Conservation (phyloP, 2,329 filamentous ascomycete genomes). For the Aaosphaeria pasadenensis region DNA sequence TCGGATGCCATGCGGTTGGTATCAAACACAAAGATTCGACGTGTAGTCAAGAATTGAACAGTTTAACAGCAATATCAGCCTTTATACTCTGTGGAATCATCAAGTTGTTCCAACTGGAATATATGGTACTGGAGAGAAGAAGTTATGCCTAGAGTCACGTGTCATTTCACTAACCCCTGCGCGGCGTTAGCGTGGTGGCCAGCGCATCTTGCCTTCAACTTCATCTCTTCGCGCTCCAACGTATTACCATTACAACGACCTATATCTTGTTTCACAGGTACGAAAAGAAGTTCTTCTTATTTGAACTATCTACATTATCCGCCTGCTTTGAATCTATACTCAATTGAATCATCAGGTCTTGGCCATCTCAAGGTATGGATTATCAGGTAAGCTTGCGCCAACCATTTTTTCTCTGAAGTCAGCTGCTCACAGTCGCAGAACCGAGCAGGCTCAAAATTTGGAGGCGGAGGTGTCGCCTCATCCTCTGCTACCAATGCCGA, state of each 20-base stretch:
- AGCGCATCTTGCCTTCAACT: conserved; percentile 1
- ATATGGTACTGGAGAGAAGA: too few species aligned
- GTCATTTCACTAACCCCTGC: background rate
- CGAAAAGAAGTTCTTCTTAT: background rate
- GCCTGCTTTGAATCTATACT: background rate
- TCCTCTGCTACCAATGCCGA: conserved; percentile 92
- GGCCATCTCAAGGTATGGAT: conserved; percentile 41
- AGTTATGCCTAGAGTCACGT: too few species aligned
- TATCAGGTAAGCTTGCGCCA: conserved; percentile 44
- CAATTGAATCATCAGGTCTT: background rate
- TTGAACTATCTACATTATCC: background rate
- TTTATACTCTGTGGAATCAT: too few species aligned
- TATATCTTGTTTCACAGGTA: background rate
- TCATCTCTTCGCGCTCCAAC: background rate
- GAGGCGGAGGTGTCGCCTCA: conserved; percentile 93
- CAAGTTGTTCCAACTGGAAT: too few species aligned
- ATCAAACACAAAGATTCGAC: background rate
- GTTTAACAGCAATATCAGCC: too few species aligned
- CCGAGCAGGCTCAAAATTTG: conserved; percentile 94
- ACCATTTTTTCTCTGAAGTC: background rate
- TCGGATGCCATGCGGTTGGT: conserved; percentile 21
- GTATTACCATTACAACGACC: background rate
- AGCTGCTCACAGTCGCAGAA: conserved; percentile 55
- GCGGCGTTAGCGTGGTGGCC: background rate
- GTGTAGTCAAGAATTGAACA: background rate